Evolutionary conservation across 1,284 basidiomycete species (phyloP).

Genomic region (Anthracocystis panici-leucophaei): DNA sequence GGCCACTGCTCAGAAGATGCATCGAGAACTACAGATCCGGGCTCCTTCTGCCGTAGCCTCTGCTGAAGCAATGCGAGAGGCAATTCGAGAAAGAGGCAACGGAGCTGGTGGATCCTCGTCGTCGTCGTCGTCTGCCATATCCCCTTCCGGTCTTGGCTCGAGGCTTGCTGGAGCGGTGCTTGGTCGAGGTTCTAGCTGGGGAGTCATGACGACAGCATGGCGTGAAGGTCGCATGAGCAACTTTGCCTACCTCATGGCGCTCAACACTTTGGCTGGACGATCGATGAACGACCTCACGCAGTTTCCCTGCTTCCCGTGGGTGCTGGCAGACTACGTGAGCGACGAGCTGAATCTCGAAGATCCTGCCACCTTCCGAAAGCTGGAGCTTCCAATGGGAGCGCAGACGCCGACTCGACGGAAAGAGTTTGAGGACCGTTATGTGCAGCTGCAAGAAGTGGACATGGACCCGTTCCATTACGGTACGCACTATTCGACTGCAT

Average conservation of each 20-base stretch:
- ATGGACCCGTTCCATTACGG: constrained; percentile 74
- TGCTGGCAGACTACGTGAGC: constrained; percentile 86
- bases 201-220: constrained; percentile 65
- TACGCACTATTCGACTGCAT: constrained; percentile 95
- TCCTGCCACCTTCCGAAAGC: constrained; percentile 79
- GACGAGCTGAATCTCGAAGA: constrained; percentile 79
- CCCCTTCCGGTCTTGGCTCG: constrained; percentile 36
- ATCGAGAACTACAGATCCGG: constrained; percentile 48
- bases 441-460: constrained; percentile 79
- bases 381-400: constrained; percentile 91
- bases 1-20: constrained; percentile 47
- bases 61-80: constrained; percentile 50
- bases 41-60: constrained; percentile 53
- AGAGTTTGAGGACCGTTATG: constrained; percentile 76
- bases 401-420: constrained; percentile 77
- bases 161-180: constrained; percentile 58
- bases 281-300: constrained; percentile 81
- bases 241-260: constrained; percentile 68
- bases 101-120: constrained; percentile 7
- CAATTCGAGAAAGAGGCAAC: constrained; percentile 39
- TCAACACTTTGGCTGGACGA: constrained; percentile 68
- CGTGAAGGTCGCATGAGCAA: constrained; percentile 63
- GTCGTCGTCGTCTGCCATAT: constrained; percentile 12
- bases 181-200: constrained; percentile 48
- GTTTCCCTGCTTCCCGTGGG: constrained; percentile 93